A percentile compares a stretch with the other conserved stretches of the same genome.
Conservation (phyloP, 78 protist species). For the Guillardia theta region DNA sequence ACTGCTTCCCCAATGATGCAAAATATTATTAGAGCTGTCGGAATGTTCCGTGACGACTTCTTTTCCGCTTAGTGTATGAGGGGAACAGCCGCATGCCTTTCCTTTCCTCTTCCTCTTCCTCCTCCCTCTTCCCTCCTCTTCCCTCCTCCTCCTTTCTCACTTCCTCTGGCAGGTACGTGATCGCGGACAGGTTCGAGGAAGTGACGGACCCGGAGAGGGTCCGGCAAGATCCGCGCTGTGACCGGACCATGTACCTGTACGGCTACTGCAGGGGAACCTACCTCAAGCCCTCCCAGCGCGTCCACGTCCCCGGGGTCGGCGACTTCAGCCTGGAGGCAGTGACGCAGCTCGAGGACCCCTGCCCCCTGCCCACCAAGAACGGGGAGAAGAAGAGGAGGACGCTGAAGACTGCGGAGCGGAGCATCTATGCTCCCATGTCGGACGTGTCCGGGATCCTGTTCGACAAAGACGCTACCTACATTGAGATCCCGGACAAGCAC, state of each 20-base stretch:
- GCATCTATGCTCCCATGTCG: slow-evolving; percentile 89
- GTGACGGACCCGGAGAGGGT: slow-evolving; percentile 82
- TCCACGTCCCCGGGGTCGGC: slow-evolving; percentile 97
- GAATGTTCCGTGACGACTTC: background rate
- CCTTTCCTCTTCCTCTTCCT: background rate
- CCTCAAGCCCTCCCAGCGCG: slow-evolving; percentile 1
- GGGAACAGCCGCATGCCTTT: background rate
- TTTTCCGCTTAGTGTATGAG: too few relatives aligned
- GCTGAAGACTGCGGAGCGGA: slow-evolving; percentile 64
- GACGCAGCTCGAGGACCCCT: slow-evolving; percentile 88
- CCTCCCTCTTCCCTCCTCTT: background rate
- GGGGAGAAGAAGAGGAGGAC: slow-evolving; percentile 52
- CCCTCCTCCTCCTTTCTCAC: background rate
- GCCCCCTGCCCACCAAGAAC: slow-evolving; percentile 82
- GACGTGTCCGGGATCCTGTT: slow-evolving; percentile 93
- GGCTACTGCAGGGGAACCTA: slow-evolving; percentile 93
- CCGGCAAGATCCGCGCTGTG: background rate
- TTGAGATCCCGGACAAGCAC: slow-evolving; percentile 72
- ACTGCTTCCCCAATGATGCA: too few relatives aligned
- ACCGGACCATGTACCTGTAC: slow-evolving; percentile 1
- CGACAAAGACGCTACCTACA: slow-evolving; percentile 96
- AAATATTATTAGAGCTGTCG: too few relatives aligned
- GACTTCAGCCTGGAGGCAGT: slow-evolving; percentile 81
- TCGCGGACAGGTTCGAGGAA: slow-evolving; percentile 76
- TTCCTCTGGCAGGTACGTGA: background rate